Evolutionary conservation across 2,329 filamentous ascomycete species (phyloP).

Genomic region (Periconia sp.): DNA sequence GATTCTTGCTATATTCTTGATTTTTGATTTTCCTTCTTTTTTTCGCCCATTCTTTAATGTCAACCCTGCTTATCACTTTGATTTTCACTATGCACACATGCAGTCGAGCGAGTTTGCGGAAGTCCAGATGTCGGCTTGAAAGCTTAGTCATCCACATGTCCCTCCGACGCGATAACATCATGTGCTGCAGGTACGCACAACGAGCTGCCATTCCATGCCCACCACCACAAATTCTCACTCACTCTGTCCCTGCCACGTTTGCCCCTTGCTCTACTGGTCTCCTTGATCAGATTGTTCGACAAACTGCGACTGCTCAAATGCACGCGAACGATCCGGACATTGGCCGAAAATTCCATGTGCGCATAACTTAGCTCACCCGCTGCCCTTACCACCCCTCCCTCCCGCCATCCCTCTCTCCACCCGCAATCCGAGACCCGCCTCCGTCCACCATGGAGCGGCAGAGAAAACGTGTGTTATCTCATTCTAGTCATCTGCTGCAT

Average conservation of each 20-base stretch:
- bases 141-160: too few relatives aligned
- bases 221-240: background rate
- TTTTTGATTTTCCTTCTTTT: too few relatives aligned
- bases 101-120: too few relatives aligned
- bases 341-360: conserved; percentile 37
- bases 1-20: too few relatives aligned
- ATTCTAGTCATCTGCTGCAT: background rate
- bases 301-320: conserved; percentile 35
- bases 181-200: conserved; percentile 1
- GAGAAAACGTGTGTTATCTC: conserved; percentile 47
- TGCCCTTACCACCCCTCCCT: conserved; percentile 30
- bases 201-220: background rate
- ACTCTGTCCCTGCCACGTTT: conserved; percentile 15
- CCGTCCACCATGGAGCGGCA: conserved; percentile 51
- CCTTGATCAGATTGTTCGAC: conserved; percentile 14
- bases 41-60: too few relatives aligned
- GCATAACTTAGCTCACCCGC: conserved; percentile 34
- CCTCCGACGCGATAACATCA: conserved; percentile 4
- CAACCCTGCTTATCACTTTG: too few relatives aligned
- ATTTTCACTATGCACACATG: too few relatives aligned
- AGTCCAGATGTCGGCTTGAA: too few relatives aligned
- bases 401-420: conserved; percentile 36
- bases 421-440: conserved; percentile 30
- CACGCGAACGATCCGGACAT: conserved; percentile 37
- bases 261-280: conserved; percentile 14